A percentile compares a stretch with the other conserved stretches of the same genome.
Evolutionary conservation across 1,284 basidiomycete genomes (phyloP).

Genomic region (Malassezia nana): DNA sequence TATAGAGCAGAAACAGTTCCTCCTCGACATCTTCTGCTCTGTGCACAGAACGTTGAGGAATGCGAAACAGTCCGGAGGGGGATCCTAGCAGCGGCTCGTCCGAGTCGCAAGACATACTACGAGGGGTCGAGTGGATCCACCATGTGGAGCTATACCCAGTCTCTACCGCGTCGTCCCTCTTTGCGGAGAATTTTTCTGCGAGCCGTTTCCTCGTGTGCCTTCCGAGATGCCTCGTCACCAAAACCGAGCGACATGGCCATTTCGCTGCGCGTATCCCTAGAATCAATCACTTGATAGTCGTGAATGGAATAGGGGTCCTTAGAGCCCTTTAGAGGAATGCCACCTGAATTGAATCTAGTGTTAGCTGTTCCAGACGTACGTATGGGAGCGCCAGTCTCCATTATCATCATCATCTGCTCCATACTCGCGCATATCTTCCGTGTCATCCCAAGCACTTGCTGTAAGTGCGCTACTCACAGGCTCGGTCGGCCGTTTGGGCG

Average conservation of each 20-base stretch:
- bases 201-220: not conserved
- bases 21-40: conserved; percentile 28
- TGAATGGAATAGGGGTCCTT: conserved; percentile 18
- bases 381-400: conserved; percentile 19
- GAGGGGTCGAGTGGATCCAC: not conserved
- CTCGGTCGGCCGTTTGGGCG: not conserved
- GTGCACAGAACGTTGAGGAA: conserved; percentile 4
- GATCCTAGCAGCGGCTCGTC: not conserved
- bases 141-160: conserved; percentile 10
- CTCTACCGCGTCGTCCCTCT: conserved; percentile 10
- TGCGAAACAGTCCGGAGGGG: not conserved
- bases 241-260: conserved; percentile 9
- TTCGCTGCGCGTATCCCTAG: conserved; percentile 11
- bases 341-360: conserved; percentile 25
- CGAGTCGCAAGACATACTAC: not conserved
- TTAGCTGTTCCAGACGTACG: not conserved
- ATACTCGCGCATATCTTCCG: conserved; percentile 26
- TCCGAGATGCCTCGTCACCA: not conserved
- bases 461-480: not conserved
- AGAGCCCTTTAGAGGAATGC: conserved; percentile 11
- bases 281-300: conserved; percentile 35
- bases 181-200: not conserved
- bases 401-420: conserved; percentile 34
- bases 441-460: conserved; percentile 11
- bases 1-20: conserved; percentile 29